phyloP scores from a whole-genome alignment of 2,329 filamentous ascomycete genomes.

The Clarireedia homoeocarpa region DNA sequence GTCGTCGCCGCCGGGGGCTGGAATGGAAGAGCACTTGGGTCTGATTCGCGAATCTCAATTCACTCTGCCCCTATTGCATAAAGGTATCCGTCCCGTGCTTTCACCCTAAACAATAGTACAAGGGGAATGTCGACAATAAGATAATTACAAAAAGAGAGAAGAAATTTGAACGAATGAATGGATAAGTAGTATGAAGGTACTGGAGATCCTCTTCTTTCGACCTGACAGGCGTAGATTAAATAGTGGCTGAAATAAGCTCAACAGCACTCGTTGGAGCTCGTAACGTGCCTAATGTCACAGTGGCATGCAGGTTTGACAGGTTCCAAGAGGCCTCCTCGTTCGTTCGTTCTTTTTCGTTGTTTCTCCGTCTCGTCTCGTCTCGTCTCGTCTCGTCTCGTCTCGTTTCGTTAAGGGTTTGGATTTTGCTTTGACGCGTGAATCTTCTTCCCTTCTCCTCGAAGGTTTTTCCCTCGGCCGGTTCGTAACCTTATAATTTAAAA shows the following conservation, averaged over 20 bases:
- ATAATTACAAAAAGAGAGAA: neutral
- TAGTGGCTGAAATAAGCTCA: conserved; percentile 2
- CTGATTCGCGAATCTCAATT: too few relatives aligned
- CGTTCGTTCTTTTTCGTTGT: neutral
- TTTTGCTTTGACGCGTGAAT: too few relatives aligned
- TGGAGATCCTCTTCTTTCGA: neutral
- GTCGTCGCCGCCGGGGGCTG: neutral
- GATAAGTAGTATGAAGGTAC: neutral
- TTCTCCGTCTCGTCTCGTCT: neutral
- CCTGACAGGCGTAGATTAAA: neutral
- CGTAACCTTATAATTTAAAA: too few relatives aligned
- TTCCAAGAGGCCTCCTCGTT: neutral
- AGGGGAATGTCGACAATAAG: neutral
- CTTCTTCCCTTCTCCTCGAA: too few relatives aligned
- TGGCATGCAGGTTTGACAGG: conserved; percentile 4
- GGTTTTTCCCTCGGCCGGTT: too few relatives aligned
- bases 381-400: neutral
- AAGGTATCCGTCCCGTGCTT: too few relatives aligned
- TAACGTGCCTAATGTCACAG: neutral
- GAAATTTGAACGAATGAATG: neutral
- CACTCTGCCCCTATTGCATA: too few relatives aligned
- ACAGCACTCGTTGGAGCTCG: conserved; percentile 10
- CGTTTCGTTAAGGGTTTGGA: neutral
- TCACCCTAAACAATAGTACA: too few relatives aligned
- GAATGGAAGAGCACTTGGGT: neutral